Conservation (phyloP, 805 yeast species). For the Middelhovenomyces tepae region DNA sequence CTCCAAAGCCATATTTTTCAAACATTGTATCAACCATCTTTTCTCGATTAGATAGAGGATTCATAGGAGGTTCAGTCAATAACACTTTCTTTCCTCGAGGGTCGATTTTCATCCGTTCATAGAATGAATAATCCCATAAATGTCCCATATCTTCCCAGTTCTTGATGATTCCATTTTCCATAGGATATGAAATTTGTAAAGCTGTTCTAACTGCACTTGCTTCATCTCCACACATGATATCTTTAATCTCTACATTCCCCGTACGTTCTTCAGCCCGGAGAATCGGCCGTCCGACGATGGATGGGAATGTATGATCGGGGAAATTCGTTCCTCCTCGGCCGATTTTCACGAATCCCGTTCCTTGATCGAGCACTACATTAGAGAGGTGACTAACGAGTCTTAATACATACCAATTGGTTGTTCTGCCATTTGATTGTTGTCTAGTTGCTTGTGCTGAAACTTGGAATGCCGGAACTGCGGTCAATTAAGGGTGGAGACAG, state of each 20-base stretch:
- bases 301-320: constrained; percentile 95
- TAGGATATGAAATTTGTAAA: constrained; percentile 90
- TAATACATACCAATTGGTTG: too few relatives aligned
- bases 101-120: constrained; percentile 77
- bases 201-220: constrained; percentile 86
- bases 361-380: constrained; percentile 78
- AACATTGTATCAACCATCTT: constrained; percentile 89
- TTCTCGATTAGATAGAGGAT: constrained; percentile 84
- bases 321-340: constrained; percentile 96
- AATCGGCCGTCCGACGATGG: constrained; percentile 95
- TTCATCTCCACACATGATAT: constrained; percentile 96
- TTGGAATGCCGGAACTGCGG: too few relatives aligned
- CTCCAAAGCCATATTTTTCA: constrained; percentile 83
- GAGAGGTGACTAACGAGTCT: not conserved
- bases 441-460: too few relatives aligned
- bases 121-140: constrained; percentile 95
- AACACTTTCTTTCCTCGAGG: constrained; percentile 68
- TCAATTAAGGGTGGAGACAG: too few relatives aligned
- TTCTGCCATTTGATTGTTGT: constrained; percentile 1
- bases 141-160: constrained; percentile 99
- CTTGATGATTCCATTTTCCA: constrained; percentile 96
- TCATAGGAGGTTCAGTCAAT: constrained; percentile 97
- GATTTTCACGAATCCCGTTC: constrained; percentile 96
- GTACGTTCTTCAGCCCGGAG: constrained; percentile 91
- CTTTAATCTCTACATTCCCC: constrained; percentile 67